Base-by-base conservation (phyloP, 1,139 yeast genomes). In the Blastobotrys aristatus region DNA sequence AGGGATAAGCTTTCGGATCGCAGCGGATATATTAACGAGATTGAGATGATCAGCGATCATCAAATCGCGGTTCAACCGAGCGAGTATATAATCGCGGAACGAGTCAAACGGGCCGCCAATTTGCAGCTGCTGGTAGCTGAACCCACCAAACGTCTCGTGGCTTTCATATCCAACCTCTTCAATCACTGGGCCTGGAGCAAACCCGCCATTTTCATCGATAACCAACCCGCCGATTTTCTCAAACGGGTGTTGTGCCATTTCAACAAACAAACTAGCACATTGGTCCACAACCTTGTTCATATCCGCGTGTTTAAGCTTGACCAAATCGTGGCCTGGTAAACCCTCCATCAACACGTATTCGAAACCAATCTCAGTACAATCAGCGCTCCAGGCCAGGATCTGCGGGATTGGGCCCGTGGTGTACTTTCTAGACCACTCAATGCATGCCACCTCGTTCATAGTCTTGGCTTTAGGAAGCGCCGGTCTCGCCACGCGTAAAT, bases 81-180 rank as follows among this genome's bases (percentile, higher is more conserved):
- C 30, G 8, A 14, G 29, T 5, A 45, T 16, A 21, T 45, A 45
- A 18, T 45, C 44, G 1, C 30, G 6, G 2, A 41, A 35, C 2
- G 32, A 21, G n/a, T 34, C 44, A 29, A 45, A 45, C 16, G 48
- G 48, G n/a, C 48, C 48, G n/a, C 48, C 48, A 11, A 45, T 27
- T 17, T 45, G 48, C 26, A 45, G 37, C 22, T 31, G 13, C 5
- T 45, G 41, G 31, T 34, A 45, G 7, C 16, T 21, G 26, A 45
- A 13, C 2, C 20, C 27, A 3, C 20, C 27, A 21, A 36, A 36
- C 24, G 16, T 4, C 17, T 20, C 41, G 8, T 40, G 41, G 3
- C n/a, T 5, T 16, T 45, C 48, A 33, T 45, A 45, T 11, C 36
- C 48, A 5, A 36, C 39, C 21, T 45, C 48, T 22, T 45, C 48